Conservation (phyloP, 768 basidiomycete genomes). For the Macrolepiota albuminosa region DNA sequence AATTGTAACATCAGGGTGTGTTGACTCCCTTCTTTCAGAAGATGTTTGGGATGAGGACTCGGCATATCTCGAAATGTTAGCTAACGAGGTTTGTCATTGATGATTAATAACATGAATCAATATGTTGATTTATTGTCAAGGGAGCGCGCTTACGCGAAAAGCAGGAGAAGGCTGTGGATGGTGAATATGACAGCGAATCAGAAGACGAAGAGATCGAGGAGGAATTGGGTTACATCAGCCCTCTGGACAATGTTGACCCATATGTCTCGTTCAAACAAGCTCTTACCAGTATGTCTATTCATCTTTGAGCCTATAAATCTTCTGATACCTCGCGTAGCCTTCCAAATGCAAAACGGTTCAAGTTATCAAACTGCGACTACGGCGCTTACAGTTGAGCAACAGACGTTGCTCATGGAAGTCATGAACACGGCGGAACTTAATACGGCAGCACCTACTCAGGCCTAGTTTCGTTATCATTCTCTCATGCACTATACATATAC, state of each 20-base stretch:
- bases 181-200: constrained; percentile 41
- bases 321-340: constrained; percentile 36
- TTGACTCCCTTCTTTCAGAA: constrained; percentile 34
- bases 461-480: not conserved
- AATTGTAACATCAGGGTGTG: not conserved
- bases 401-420: constrained; percentile 80
- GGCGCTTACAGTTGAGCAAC: constrained; percentile 65
- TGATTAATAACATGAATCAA: not conserved
- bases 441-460: constrained; percentile 6
- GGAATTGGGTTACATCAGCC: constrained; percentile 82
- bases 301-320: not conserved
- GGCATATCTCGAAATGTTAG: constrained; percentile 82
- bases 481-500: constrained; percentile 7
- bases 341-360: constrained; percentile 68
- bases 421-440: constrained; percentile 62
- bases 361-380: constrained; percentile 75
- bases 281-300: constrained; percentile 53
- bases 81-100: constrained; percentile 56
- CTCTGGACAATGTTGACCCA: constrained; percentile 74
- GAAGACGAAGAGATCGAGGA: constrained; percentile 66
- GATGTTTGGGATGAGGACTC: constrained; percentile 92
- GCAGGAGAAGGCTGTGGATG: constrained; percentile 50
- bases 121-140: constrained; percentile 28
- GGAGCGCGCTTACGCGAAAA: constrained; percentile 69
- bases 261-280: constrained; percentile 78